Percentiles rank a stretch among this genome's conserved stretches.
Evolutionary conservation across 2,329 filamentous ascomycete species (phyloP).

Genomic region (Capronia epimyces): DNA sequence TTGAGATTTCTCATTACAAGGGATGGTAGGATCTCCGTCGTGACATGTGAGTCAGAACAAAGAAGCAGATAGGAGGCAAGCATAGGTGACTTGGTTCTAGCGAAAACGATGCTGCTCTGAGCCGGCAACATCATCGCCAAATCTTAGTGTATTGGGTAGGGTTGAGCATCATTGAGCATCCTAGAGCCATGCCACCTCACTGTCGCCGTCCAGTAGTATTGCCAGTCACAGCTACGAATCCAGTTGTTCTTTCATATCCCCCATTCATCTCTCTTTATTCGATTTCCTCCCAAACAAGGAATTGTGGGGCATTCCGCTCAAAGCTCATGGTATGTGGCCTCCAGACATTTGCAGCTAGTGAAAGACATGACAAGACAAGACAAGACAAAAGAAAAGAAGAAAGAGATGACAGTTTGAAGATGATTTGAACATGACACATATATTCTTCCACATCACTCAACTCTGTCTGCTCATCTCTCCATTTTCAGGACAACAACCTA

Average conservation of each 20-base stretch:
- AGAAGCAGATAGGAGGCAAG: no score
- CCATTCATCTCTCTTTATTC: not conserved
- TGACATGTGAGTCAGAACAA: no score
- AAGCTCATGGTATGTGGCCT: not conserved
- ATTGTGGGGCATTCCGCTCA: not conserved
- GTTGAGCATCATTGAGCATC: no score
- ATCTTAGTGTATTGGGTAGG: no score
- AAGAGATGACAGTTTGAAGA: not conserved
- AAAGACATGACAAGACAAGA: conserved; percentile 12
- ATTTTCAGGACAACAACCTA: not conserved
- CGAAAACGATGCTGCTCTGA: no score
- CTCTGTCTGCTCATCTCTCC: not conserved
- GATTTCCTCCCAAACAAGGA: not conserved
- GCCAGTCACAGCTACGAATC: no score
- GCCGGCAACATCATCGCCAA: no score
- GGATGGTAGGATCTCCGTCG: no score
- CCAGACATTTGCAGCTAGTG: not conserved
- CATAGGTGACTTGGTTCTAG: no score
- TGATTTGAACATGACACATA: not conserved
- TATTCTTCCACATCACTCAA: not conserved
- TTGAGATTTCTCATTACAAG: no score
- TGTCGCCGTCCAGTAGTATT: no score
- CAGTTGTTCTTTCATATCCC: not conserved
- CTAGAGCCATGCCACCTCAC: no score
- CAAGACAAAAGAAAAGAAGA: not conserved